Base-by-base conservation (phyloP, 2,329 filamentous ascomycete species). In the Xylariaceae sp. region DNA sequence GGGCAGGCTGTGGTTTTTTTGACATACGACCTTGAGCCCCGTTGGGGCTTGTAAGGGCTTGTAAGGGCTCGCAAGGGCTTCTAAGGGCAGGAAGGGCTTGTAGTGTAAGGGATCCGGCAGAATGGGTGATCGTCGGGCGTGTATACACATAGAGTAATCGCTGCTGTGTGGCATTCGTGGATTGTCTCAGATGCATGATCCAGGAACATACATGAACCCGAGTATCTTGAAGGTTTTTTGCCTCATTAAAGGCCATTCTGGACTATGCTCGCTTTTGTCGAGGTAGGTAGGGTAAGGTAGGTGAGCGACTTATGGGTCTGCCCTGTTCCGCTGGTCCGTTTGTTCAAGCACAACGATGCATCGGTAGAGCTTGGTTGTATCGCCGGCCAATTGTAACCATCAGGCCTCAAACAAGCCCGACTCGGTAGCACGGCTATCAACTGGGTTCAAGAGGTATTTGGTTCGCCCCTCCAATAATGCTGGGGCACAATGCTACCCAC, bases 91-190 rank as follows among this genome's bases (percentile, higher is more conserved):
- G 19, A 19, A 19, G 19, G 19, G 19, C 19, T 19, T 19, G 19
- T 19, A 19, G 19, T 19, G 42, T 42, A 35, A 49, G 50, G 12
- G 50, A 55, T 51, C 56, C 56, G 31, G 51, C 34, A 27, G 31
- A n/a, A 44, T 26, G 56, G 58, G 43, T 55, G 54, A 59, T 60
- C 54, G 54, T 44, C 58, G 49, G 0, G 11, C 47, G 39, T 56
- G 56, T 59, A 19, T 19, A 19, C 19, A 19, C 19, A 19, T 19
- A 19, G 19, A 19, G 19, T 34, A 34, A 8, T 8, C 49, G 58
- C 58, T 58, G 37, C 34, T 46, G 30, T 57, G 52, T 53, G 43
- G 44, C 45, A 53, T 44, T 49, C 32, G 37, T 48, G 40, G 49
- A 27, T 29, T 54, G 47, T 54, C 43, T 51, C 50, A 54, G 53